Conservation (phyloP, 306 rosid species). For the Alnus glutinosa region DNA sequence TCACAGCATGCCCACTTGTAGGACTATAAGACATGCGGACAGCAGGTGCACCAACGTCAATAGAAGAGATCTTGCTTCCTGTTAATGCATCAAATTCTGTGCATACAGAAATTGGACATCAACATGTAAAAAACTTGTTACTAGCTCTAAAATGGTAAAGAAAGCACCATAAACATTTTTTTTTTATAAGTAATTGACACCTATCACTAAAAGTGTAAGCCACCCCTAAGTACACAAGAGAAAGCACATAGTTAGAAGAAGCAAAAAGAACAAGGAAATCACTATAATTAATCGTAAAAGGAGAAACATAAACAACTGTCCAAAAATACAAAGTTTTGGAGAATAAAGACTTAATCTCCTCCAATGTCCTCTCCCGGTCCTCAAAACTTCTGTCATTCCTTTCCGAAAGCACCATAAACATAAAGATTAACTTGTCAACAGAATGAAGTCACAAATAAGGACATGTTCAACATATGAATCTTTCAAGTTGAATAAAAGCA, state of each 20-base stretch:
- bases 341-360: too few relatives aligned
- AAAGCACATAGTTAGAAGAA: too few relatives aligned
- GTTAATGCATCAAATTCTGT: conserved; percentile 93
- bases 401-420: neutral
- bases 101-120: conserved; percentile 26
- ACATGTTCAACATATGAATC: neutral
- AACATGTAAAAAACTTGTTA: conserved; percentile 11
- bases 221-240: too few relatives aligned
- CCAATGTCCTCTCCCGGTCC: too few relatives aligned
- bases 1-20: conserved; percentile 82
- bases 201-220: too few relatives aligned
- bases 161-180: neutral
- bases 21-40: conserved; percentile 95
- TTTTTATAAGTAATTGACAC: too few relatives aligned
- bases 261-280: too few relatives aligned
- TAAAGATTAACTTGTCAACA: neutral
- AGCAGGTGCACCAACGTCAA: conserved; percentile 87
- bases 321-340: too few relatives aligned
- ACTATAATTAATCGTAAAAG: too few relatives aligned
- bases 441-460: neutral
- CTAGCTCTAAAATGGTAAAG: conserved; percentile 7
- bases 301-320: too few relatives aligned
- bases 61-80: conserved; percentile 86
- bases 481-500: neutral
- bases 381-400: too few relatives aligned